Evolutionary conservation across 306 rosid species (phyloP).

Genomic region (Malus orientalis): DNA sequence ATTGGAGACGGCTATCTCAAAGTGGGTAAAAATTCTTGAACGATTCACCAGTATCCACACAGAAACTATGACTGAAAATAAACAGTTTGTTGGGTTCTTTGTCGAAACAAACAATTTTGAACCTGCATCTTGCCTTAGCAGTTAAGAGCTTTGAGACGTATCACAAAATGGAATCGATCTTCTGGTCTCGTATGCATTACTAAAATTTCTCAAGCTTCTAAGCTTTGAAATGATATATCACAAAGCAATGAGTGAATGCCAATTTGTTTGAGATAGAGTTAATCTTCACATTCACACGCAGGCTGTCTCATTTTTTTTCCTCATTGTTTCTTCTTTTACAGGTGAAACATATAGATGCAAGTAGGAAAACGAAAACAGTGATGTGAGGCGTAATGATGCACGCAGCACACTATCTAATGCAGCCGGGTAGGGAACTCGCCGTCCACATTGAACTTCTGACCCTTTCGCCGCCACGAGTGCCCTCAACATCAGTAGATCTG

Average conservation of each 20-base stretch:
- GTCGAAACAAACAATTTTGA: background rate
- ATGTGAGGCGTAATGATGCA: slow-evolving; percentile 23
- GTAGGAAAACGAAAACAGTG: slow-evolving; percentile 12
- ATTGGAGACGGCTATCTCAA: slow-evolving; percentile 80
- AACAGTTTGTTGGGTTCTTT: background rate
- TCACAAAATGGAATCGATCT: background rate
- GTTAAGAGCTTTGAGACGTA: background rate
- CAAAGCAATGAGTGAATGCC: background rate
- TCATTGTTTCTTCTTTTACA: background rate
- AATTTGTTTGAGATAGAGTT: background rate
- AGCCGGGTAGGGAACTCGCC: slow-evolving; percentile 29
- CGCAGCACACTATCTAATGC: slow-evolving; percentile 8
- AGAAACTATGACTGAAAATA: slow-evolving; percentile 2
- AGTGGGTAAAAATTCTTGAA: background rate
- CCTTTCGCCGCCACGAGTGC: slow-evolving; percentile 14
- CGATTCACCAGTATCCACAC: background rate
- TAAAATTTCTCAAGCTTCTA: background rate
- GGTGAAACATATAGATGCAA: slow-evolving; percentile 35
- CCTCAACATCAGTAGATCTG: slow-evolving; percentile 23
- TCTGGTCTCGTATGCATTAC: background rate
- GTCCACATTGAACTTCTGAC: slow-evolving; percentile 17
- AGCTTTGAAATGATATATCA: too few relatives aligned
- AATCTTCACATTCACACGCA: background rate
- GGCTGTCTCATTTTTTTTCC: too few relatives aligned
- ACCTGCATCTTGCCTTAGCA: slow-evolving; percentile 3